These are phyloP conservation scores for Phytophthora ohioensis DNA, from an alignment of 352 stramenopile species.

Conservation along the genomic window DNA sequence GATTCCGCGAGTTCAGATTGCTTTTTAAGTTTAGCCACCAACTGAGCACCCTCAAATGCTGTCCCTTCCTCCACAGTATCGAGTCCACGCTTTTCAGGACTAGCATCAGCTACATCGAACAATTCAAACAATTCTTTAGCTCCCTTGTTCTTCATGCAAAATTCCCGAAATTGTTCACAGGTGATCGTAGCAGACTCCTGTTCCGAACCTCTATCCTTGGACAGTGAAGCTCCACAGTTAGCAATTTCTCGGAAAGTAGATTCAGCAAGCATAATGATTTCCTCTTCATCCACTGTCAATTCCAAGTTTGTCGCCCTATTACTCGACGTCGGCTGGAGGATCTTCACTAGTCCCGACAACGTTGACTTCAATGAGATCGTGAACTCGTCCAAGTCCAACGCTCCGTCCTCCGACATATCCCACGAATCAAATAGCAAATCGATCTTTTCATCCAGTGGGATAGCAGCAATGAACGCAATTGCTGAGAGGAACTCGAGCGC, in stretches of 20 bases:
- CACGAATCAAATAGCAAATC: slow-evolving; percentile 88
- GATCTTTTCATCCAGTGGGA: slow-evolving; percentile 78
- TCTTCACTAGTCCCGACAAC: slow-evolving; percentile 70
- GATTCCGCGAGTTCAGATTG: slow-evolving; percentile 13
- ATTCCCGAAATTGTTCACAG: slow-evolving; percentile 82
- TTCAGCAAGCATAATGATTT: slow-evolving; percentile 69
- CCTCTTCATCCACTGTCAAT: slow-evolving; percentile 64
- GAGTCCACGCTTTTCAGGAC: slow-evolving; percentile 2
- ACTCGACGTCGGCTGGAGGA: slow-evolving; percentile 47
- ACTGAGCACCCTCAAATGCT: slow-evolving; percentile 1
- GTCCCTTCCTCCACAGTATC: slow-evolving; percentile 19
- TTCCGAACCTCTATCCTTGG: slow-evolving; percentile 23
- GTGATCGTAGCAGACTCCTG: slow-evolving; percentile 56
- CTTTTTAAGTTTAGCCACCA: slow-evolving; percentile 37
- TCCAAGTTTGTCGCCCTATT: slow-evolving; percentile 7
- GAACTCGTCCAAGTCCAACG: slow-evolving; percentile 83
- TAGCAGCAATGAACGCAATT: slow-evolving; percentile 71
- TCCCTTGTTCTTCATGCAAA: slow-evolving; percentile 72
- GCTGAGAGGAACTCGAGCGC: slow-evolving; percentile 83
- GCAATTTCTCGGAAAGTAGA: slow-evolving; percentile 77
- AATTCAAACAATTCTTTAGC: slow-evolving; percentile 69
- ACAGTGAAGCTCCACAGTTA: slow-evolving; percentile 35
- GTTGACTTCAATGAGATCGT: slow-evolving; percentile 91
- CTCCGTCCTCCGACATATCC: slow-evolving; percentile 88
- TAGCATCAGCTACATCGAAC: slow-evolving; percentile 59